Evolutionary conservation across 768 basidiomycete genomes (phyloP).

Genomic region (Cyclocybe aegerita): DNA sequence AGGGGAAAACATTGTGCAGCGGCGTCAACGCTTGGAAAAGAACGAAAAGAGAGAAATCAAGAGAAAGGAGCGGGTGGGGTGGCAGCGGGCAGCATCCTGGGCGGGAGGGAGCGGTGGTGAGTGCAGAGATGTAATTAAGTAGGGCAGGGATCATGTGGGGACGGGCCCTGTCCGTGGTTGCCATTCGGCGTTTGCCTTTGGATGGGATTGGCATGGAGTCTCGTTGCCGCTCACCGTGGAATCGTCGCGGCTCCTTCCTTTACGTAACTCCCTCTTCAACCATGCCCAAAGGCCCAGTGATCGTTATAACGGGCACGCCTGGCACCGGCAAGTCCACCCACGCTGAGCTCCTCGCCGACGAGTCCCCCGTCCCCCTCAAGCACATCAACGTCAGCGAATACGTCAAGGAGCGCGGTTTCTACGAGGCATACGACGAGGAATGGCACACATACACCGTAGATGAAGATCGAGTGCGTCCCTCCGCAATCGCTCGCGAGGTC

Average conservation of each 20-base stretch:
- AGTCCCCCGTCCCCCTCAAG: slow-evolving; percentile 66
- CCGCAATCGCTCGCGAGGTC: background rate
- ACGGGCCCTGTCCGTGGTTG: background rate
- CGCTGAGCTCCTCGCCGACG: slow-evolving; percentile 76
- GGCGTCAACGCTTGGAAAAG: slow-evolving; percentile 2
- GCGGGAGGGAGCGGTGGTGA: no score
- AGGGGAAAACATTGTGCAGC: slow-evolving; percentile 4
- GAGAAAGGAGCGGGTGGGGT: background rate
- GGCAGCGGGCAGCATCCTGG: no score
- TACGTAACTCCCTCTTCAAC: slow-evolving; percentile 7
- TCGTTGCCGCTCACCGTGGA: slow-evolving; percentile 1
- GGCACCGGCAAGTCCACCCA: slow-evolving; percentile 97
- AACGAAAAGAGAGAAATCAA: background rate
- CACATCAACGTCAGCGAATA: slow-evolving; percentile 91
- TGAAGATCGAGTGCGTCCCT: slow-evolving; percentile 82
- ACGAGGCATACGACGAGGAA: slow-evolving; percentile 87
- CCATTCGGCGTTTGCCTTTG: background rate
- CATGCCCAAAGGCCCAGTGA: slow-evolving; percentile 50
- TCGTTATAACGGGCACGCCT: slow-evolving; percentile 88
- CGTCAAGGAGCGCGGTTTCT: slow-evolving; percentile 80
- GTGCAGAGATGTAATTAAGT: no score
- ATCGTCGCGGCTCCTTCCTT: background rate
- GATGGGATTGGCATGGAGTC: background rate
- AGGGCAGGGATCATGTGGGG: slow-evolving; percentile 9
- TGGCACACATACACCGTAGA: slow-evolving; percentile 95